Percentiles rank a stretch among this genome's conserved stretches.
Conservation (phyloP, 352 stramenopile species). For the Globisporangium solare region DNA sequence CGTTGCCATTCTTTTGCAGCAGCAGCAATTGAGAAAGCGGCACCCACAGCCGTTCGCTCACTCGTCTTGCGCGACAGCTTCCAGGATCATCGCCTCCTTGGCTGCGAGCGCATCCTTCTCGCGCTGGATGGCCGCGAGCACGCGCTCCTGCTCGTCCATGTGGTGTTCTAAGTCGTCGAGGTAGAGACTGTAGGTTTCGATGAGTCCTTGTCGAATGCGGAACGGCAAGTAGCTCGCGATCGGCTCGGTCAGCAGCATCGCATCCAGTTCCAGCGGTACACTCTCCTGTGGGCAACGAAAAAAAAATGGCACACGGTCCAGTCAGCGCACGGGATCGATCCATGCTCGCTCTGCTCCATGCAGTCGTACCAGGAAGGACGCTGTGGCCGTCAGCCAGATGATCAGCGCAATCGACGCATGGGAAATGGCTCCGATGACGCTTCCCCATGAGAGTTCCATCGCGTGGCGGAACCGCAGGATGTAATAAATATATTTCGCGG, state of each 20-base stretch:
- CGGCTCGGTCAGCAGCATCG: conserved; percentile 78
- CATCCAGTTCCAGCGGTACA: conserved; percentile 80
- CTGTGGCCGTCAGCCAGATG: conserved; percentile 82
- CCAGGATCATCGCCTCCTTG: conserved; percentile 11
- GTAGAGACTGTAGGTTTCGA: conserved; percentile 87
- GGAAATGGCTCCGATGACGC: conserved; percentile 78
- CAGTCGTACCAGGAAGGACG: conserved; percentile 72
- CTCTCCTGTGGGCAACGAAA: conserved; percentile 46
- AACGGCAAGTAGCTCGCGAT: conserved; percentile 78
- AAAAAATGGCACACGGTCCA: neutral
- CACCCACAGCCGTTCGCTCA: neutral
- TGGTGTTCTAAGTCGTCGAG: conserved; percentile 83
- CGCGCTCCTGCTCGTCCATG: conserved; percentile 75
- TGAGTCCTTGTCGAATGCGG: conserved; percentile 81
- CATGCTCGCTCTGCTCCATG: neutral
- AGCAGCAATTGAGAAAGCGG: too few species aligned
- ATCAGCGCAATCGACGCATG: conserved; percentile 77
- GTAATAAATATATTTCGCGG: conserved; percentile 89
- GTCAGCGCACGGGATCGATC: neutral
- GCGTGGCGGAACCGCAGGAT: conserved; percentile 83
- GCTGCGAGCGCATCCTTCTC: conserved; percentile 29
- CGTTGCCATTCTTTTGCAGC: too few species aligned
- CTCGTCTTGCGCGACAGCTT: conserved; percentile 4
- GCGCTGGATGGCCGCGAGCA: conserved; percentile 72
- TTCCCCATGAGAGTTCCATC: conserved; percentile 84